Base-by-base conservation (phyloP, 2,329 filamentous ascomycete species). In the Eutypella sp. region DNA sequence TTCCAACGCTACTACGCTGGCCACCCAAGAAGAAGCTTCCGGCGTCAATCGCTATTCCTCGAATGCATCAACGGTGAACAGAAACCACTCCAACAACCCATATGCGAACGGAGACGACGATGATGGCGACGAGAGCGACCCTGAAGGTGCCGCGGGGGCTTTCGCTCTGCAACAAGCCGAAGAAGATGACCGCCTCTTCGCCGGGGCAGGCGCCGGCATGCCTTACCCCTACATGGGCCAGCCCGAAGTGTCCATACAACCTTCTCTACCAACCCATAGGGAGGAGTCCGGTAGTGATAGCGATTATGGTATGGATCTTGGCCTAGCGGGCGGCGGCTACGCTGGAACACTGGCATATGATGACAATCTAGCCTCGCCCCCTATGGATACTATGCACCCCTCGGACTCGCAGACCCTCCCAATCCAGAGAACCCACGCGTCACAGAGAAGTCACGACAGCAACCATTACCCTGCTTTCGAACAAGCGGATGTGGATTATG, bases 161-260 rank as follows among this genome's bases (percentile, higher is more conserved):
- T 79, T 87, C 61, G 90, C 90, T 54, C 82, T 97, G 77, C 82
- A 83, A 47, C 81, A 91, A 68, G 90, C 89, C 4, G 89, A 95
- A 50, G 80, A 89, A 63, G 87, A 95, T 48, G 81, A 83, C 42
- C 80, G 82, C 41, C 75, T 79, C 47, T 78, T 79, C 54, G 82
- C 79, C 57, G 73, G 54, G 8, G 47, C 48, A 7, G 47, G 76
- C 53, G 73, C 71, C 54, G 34, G 34, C n/a, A 19, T 37, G 34
- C 69, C 75, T 16, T 75, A 80, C 74, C 61, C 73, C 56, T 63
- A 73, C 37, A 62, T 63, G 54, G 65, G 60, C 67, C 74, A 66
- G 56, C 66, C 62, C 7, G 56, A 64, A 27, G 54, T 56, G 27
- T 57, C 63, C 31, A 57, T 61, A 37, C 61, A 56, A 40, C 62